Conservation (phyloP, 2,329 filamentous ascomycete genomes). For the Aspergillus piperis region DNA sequence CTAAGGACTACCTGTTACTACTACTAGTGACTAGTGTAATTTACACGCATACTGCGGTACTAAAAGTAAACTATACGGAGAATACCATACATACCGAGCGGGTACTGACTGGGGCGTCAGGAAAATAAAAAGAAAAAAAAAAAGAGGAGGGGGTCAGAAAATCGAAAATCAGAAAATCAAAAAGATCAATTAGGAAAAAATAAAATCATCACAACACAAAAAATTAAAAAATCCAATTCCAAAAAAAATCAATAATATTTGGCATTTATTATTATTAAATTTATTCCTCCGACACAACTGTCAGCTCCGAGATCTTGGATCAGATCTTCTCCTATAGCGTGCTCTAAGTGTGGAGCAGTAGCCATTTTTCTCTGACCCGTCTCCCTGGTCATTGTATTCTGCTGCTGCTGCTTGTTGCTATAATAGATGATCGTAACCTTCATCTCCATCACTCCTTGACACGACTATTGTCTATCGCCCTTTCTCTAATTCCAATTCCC, state of each 20-base stretch:
- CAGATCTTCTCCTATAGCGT: conserved; percentile 43
- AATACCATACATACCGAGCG: conserved; percentile 8
- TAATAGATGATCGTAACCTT: conserved; percentile 23
- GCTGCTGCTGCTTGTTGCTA: conserved; percentile 27
- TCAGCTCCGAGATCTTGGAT: conserved; percentile 45
- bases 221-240: not conserved
- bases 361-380: conserved; percentile 37
- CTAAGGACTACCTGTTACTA: not conserved
- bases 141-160: not conserved
- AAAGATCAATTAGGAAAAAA: conserved; percentile 11
- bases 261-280: conserved; percentile 16
- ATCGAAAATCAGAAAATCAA: conserved; percentile 7
- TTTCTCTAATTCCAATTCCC: conserved; percentile 12
- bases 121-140: conserved; percentile 1
- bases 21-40: not conserved
- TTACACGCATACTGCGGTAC: not conserved
- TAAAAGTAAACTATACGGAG: not conserved
- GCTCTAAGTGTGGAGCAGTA: conserved; percentile 31
- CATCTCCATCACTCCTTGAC: conserved; percentile 19
- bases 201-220: conserved; percentile 8
- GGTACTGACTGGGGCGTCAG: not conserved
- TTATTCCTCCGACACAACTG: conserved; percentile 33
- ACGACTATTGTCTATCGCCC: conserved; percentile 13
- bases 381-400: conserved; percentile 36
- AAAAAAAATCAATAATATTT: conserved; percentile 9